These are phyloP conservation scores for Endocarpon pusillum DNA, from an alignment of 495 filamentous ascomycete species.

Conservation along the genomic window DNA sequence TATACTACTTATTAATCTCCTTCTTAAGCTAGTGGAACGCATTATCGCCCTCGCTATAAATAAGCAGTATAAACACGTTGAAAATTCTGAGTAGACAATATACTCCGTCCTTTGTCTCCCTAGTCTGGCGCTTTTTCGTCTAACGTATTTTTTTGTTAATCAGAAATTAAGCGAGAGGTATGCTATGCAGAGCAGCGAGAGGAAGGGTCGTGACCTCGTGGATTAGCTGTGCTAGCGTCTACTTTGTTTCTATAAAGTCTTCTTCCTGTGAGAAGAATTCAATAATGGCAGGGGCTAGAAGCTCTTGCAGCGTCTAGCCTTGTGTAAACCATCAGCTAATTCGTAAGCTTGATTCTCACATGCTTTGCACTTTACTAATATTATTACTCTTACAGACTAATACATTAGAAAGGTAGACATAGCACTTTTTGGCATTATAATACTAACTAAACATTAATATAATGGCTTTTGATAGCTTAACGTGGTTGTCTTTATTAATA, in stretches of 20 bases:
- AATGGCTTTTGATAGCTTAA: conserved; percentile 21
- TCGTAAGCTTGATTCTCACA: background rate
- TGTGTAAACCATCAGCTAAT: conserved; percentile 3
- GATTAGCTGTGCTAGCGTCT: conserved; percentile 9
- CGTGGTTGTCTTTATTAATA: conserved; percentile 22
- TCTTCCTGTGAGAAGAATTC: conserved; percentile 12
- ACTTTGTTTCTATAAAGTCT: conserved; percentile 11
- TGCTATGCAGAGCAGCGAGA: background rate
- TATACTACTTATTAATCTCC: background rate
- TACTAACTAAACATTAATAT: conserved; percentile 21
- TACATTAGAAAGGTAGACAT: conserved; percentile 17
- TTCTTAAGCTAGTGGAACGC: conserved; percentile 4
- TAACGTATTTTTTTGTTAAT: background rate
- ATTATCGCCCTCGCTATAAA: conserved; percentile 34
- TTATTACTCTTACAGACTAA: background rate
- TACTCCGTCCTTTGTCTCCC: background rate
- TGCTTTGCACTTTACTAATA: background rate
- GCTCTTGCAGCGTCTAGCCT: conserved; percentile 9
- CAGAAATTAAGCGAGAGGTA: background rate
- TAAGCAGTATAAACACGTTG: conserved; percentile 31
- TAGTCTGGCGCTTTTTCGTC: background rate
- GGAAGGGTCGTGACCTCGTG: conserved; percentile 14
- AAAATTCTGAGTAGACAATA: conserved; percentile 8
- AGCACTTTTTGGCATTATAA: conserved; percentile 11
- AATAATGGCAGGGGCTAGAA: conserved; percentile 3